Conservation (phyloP, 2,329 filamentous ascomycete genomes). For the Epichloe baconii region DNA sequence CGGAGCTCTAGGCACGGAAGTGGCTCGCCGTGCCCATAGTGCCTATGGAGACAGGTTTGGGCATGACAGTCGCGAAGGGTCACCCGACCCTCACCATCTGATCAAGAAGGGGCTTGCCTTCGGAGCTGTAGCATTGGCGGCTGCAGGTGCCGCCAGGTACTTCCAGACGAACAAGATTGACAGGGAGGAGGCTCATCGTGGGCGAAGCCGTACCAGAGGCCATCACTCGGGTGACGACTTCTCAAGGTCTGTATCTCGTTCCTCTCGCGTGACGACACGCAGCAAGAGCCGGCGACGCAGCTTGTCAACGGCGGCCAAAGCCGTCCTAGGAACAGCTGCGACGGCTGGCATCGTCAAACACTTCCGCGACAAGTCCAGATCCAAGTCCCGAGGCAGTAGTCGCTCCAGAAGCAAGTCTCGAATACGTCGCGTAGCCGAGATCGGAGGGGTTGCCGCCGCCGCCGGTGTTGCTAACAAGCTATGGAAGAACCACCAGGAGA, state of each 20-base stretch:
- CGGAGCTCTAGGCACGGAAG: slow-evolving; percentile 49
- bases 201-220: slow-evolving; percentile 37
- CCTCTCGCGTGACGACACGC: slow-evolving; percentile 24
- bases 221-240: slow-evolving; percentile 29
- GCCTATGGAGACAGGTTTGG: slow-evolving; percentile 43
- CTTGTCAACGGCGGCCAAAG: slow-evolving; percentile 39
- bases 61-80: slow-evolving; percentile 20
- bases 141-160: slow-evolving; percentile 53
- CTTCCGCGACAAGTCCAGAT: slow-evolving; percentile 38
- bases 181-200: slow-evolving; percentile 43
- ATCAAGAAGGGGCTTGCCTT: slow-evolving; percentile 50
- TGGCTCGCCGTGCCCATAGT: slow-evolving; percentile 45
- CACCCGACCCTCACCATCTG: slow-evolving; percentile 30
- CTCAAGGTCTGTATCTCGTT: slow-evolving; percentile 23
- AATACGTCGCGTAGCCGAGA: slow-evolving; percentile 43
- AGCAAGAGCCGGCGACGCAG: slow-evolving; percentile 33
- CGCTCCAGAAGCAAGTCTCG: slow-evolving; percentile 32
- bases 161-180: slow-evolving; percentile 47
- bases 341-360: slow-evolving; percentile 46
- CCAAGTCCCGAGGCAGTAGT: slow-evolving; percentile 13
- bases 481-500: slow-evolving; percentile 47
- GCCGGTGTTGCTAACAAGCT: slow-evolving; percentile 48
- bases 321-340: slow-evolving; percentile 43
- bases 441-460: slow-evolving; percentile 47
- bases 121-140: slow-evolving; percentile 49